Percentiles rank a stretch among this genome's conserved stretches.
Conservation (phyloP, 176 grass and related monocot species). For the Lolium rigidum region DNA sequence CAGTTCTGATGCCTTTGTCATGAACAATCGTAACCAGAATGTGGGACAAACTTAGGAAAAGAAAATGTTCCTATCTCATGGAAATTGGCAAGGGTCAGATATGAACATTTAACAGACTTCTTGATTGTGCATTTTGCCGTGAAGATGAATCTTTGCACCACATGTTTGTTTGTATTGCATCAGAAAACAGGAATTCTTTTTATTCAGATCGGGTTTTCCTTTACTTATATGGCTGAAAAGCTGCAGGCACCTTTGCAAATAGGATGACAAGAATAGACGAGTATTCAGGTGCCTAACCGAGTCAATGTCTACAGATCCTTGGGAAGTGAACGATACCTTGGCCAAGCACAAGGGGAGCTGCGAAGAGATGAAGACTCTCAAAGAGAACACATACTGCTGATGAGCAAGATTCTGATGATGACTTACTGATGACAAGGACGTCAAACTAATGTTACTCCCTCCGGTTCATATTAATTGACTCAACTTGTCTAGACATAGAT, state of each 20-base stretch:
- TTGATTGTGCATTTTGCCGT: background rate
- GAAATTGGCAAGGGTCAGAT: background rate
- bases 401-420: background rate
- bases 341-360: background rate
- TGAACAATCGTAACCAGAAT: too few species aligned
- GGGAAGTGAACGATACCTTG: background rate
- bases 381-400: background rate
- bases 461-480: too few species aligned
- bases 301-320: background rate
- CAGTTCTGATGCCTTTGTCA: too few species aligned
- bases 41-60: background rate
- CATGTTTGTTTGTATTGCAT: too few species aligned
- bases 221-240: background rate
- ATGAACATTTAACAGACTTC: background rate
- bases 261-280: background rate
- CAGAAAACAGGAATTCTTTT: too few species aligned
- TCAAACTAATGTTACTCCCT: background rate
- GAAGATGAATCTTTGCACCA: constrained; percentile 9
- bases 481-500: too few species aligned
- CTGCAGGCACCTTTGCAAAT: background rate
- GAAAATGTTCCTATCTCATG: background rate
- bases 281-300: background rate
- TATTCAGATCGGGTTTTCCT: too few species aligned
- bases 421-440: background rate
- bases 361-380: background rate